Conservation (phyloP, 129 eudicot genomes). For the Chrysanthemum makinoi region DNA sequence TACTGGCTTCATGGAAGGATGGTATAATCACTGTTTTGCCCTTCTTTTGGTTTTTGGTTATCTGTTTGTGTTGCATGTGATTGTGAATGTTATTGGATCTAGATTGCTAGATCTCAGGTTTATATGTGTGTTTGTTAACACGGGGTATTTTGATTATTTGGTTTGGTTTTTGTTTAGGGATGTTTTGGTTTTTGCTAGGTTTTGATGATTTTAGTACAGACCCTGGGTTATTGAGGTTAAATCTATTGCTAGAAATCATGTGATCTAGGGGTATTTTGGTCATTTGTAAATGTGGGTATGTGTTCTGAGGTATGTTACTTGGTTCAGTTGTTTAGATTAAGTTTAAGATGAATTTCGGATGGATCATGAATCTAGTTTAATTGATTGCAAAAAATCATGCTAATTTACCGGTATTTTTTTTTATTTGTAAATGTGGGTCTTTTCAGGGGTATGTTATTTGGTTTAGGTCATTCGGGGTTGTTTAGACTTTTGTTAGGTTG, state of each 20-base stretch:
- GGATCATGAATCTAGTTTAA: too few species aligned
- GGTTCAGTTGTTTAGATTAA: too few species aligned
- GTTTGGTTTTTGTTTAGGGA: background rate
- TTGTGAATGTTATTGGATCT: background rate
- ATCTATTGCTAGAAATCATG: background rate
- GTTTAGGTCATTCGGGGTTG: too few species aligned
- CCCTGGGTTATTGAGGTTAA: background rate
- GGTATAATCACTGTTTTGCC: constrained; percentile 14
- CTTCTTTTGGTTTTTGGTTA: background rate
- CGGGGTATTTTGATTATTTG: constrained; percentile 23
- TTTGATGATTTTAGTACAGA: constrained; percentile 12
- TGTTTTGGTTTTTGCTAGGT: background rate
- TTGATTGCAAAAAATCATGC: too few species aligned
- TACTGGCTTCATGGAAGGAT: constrained; percentile 27
- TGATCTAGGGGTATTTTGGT: background rate
- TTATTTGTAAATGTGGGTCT: too few species aligned
- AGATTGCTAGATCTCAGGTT: constrained; percentile 18
- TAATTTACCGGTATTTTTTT: too few species aligned
- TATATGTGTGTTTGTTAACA: background rate
- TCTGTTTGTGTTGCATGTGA: constrained; percentile 8
- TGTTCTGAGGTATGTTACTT: too few species aligned
- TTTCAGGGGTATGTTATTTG: too few species aligned
- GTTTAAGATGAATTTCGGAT: too few species aligned
- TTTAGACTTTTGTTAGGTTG: too few species aligned
- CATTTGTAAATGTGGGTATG: too few species aligned